These are phyloP conservation scores for Boechera stricta DNA, from an alignment of 345 rosid genomes.

Conservation along the genomic window DNA sequence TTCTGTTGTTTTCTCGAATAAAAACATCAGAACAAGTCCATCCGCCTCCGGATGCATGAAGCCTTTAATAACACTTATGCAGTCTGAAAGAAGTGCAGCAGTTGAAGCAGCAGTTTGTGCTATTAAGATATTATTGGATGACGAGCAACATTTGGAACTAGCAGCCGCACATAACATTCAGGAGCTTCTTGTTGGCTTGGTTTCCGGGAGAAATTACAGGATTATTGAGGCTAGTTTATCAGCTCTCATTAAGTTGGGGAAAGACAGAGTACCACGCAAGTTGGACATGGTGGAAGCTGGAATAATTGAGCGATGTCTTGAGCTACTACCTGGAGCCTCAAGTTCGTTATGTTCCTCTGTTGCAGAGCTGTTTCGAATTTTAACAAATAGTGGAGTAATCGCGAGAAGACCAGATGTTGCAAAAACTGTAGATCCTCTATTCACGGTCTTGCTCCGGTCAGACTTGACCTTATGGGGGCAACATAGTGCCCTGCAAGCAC, in stretches of 20 bases:
- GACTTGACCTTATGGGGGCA: slow-evolving; percentile 89
- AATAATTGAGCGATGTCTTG: slow-evolving; percentile 72
- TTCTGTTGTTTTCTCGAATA: slow-evolving; percentile 62
- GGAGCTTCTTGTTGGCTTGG: slow-evolving; percentile 70
- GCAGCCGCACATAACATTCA: slow-evolving; percentile 62
- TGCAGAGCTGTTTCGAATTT: slow-evolving; percentile 81
- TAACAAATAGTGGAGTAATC: slow-evolving; percentile 82
- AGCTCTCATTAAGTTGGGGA: slow-evolving; percentile 82
- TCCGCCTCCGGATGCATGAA: slow-evolving; percentile 65
- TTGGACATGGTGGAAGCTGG: slow-evolving; percentile 90
- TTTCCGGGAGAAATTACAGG: slow-evolving; percentile 65
- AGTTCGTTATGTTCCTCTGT: slow-evolving; percentile 73
- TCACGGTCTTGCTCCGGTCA: slow-evolving; percentile 72
- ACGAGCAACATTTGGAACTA: slow-evolving; percentile 69
- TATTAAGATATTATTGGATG: slow-evolving; percentile 71
- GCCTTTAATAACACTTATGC: slow-evolving; percentile 67
- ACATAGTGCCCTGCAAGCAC: slow-evolving; percentile 88
- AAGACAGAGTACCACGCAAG: slow-evolving; percentile 76
- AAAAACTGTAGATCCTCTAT: slow-evolving; percentile 86
- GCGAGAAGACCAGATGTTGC: slow-evolving; percentile 82
- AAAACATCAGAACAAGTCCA: slow-evolving; percentile 59
- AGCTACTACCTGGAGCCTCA: slow-evolving; percentile 70
- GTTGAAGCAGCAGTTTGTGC: slow-evolving; percentile 78
- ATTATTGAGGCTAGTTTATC: slow-evolving; percentile 76
- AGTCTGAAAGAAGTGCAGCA: slow-evolving; percentile 54